Evolutionary conservation across 257 asterid genomes (phyloP).

Genomic region (Solanum arcanum): DNA sequence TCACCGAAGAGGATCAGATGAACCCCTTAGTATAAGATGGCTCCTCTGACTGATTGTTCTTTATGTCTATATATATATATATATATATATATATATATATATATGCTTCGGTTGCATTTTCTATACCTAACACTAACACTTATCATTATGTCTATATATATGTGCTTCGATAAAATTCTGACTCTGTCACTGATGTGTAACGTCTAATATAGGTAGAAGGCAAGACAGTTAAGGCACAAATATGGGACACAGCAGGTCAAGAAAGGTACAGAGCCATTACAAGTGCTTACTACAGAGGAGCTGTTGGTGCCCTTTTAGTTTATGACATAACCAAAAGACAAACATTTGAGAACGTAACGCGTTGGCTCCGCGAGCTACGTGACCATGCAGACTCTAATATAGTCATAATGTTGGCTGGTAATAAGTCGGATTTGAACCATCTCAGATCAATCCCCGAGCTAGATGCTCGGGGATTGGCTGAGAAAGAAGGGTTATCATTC

Average conservation of each 20-base stretch:
- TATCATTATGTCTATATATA: background rate
- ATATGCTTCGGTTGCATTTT: too few relatives aligned
- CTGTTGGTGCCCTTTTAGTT: constrained; percentile 39
- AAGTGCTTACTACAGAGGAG: constrained; percentile 42
- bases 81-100: too few relatives aligned
- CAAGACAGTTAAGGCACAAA: constrained; percentile 39
- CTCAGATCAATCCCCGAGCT: constrained; percentile 28
- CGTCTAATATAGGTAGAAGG: constrained; percentile 26
- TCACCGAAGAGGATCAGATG: too few relatives aligned
- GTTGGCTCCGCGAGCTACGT: constrained; percentile 37
- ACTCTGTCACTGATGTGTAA: background rate
- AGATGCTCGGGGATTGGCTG: constrained; percentile 29
- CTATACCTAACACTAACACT: too few relatives aligned
- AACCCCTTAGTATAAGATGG: too few relatives aligned
- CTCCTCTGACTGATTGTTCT: too few relatives aligned
- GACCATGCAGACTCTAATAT: constrained; percentile 45
- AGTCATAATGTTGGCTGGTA: constrained; percentile 39
- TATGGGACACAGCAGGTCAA: constrained; percentile 58
- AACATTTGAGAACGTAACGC: constrained; percentile 30
- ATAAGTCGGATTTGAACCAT: constrained; percentile 31
- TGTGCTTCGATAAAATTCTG: background rate
- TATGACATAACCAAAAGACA: constrained; percentile 38
- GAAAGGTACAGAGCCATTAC: constrained; percentile 46
- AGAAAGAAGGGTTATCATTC: constrained; percentile 39
- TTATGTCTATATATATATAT: too few relatives aligned